phyloP scores from a whole-genome alignment of 2,329 filamentous ascomycete genomes.

The Trichophyton schoenleinii region DNA sequence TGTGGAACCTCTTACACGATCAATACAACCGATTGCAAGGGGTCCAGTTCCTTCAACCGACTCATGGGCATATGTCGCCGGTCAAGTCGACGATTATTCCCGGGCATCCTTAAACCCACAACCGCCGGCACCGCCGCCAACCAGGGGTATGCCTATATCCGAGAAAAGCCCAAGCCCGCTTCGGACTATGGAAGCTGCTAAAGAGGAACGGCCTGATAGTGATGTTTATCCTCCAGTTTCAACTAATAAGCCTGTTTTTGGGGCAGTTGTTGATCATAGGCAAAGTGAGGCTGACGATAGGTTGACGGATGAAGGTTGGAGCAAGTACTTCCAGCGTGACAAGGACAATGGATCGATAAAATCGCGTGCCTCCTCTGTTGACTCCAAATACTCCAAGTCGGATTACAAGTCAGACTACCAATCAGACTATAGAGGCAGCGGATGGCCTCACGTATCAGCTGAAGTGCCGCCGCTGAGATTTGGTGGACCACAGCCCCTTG shows the following conservation, averaged over 20 bases:
- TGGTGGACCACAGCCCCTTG: constrained; percentile 28
- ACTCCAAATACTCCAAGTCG: constrained; percentile 23
- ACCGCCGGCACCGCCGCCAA: background rate
- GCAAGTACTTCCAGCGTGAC: constrained; percentile 36
- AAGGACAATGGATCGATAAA: constrained; percentile 16
- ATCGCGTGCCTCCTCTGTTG: constrained; percentile 18
- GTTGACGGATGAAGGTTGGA: constrained; percentile 37
- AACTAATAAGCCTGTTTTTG: constrained; percentile 11
- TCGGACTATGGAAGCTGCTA: constrained; percentile 7
- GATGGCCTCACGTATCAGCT: constrained; percentile 27
- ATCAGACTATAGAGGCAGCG: constrained; percentile 31
- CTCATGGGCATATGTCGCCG: constrained; percentile 30
- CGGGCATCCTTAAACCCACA: background rate
- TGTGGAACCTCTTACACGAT: constrained; percentile 31
- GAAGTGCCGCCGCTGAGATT: constrained; percentile 26
- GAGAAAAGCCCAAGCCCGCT: constrained; percentile 12
- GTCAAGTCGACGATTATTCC: constrained; percentile 15
- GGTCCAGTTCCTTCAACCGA: constrained; percentile 31
- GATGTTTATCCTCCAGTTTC: constrained; percentile 16
- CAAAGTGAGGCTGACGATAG: constrained; percentile 19
- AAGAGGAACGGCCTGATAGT: constrained; percentile 10
- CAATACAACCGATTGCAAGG: constrained; percentile 35
- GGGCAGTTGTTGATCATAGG: constrained; percentile 15
- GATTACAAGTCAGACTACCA: constrained; percentile 32
- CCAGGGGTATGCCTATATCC: background rate